Conservation (phyloP, 225 moss, liverwort and hornwort genomes). For the Takakia lepidozioides region DNA sequence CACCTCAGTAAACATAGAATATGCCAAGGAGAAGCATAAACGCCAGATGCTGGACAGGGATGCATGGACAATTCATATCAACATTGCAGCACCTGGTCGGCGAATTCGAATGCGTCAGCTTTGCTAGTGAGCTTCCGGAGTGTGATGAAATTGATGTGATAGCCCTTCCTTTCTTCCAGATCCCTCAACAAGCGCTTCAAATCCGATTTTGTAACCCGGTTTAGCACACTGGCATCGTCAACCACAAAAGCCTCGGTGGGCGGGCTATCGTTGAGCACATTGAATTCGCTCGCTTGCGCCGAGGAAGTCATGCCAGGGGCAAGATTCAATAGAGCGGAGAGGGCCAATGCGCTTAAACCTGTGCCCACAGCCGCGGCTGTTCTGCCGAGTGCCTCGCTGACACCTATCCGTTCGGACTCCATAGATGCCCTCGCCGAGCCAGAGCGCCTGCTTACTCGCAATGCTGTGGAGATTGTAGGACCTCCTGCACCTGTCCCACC, state of each 20-base stretch:
- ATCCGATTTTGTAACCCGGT: constrained; percentile 90
- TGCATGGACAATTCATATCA: no score
- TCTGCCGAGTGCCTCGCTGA: constrained; percentile 15
- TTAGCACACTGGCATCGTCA: constrained; percentile 87
- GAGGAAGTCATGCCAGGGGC: constrained; percentile 22
- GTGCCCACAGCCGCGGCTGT: constrained; percentile 32
- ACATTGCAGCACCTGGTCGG: constrained; percentile 51
- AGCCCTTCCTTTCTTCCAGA: constrained; percentile 77
- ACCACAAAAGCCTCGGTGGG: constrained; percentile 57
- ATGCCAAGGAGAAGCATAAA: no score
- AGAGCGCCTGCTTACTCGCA: no score
- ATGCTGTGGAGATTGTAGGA: no score
- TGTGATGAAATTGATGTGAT: constrained; percentile 72
- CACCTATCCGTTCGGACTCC: constrained; percentile 6
- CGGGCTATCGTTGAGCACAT: constrained; percentile 61
- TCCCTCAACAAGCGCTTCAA: constrained; percentile 67
- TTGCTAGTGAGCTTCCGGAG: constrained; percentile 78
- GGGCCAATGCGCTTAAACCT: constrained; percentile 37
- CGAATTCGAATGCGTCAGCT: constrained; percentile 94
- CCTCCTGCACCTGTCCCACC: no score
- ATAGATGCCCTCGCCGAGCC: constrained; percentile 3
- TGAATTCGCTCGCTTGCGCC: constrained; percentile 65
- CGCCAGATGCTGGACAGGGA: no score
- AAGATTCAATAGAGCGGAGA: constrained; percentile 24
- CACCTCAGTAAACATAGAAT: no score